phyloP scores from a whole-genome alignment of 441 rosid genomes.

The Populus trichocarpa region DNA sequence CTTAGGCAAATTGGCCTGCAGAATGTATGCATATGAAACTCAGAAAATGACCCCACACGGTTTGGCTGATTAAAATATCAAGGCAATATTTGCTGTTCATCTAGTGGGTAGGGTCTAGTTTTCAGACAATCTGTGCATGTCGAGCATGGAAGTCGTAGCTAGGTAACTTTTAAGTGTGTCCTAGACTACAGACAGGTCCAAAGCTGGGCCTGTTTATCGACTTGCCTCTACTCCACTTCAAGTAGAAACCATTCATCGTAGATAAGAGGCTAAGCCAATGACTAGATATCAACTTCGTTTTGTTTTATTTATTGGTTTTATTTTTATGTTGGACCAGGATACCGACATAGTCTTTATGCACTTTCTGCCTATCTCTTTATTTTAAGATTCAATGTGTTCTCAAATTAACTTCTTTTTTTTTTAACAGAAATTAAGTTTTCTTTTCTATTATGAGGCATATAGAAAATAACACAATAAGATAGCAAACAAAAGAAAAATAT shows the following conservation, averaged over 20 bases:
- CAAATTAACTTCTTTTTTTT: too few species aligned
- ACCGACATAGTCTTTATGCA: neutral
- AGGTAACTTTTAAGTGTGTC: neutral
- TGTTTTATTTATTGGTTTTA: too few species aligned
- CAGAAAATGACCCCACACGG: conserved; percentile 19
- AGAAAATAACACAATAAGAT: too few species aligned
- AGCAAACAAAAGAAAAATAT: too few species aligned
- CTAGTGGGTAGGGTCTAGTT: neutral
- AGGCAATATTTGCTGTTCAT: neutral
- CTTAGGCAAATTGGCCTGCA: neutral
- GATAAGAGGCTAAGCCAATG: neutral
- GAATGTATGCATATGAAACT: neutral
- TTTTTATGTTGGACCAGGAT: neutral
- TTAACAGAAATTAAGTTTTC: too few species aligned
- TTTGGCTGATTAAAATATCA: conserved; percentile 22
- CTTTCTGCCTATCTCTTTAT: too few species aligned
- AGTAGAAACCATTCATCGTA: neutral
- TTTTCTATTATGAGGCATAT: too few species aligned
- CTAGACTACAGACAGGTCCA: neutral
- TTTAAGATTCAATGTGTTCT: too few species aligned
- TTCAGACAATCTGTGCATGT: neutral
- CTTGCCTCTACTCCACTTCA: neutral
- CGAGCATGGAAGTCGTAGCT: neutral
- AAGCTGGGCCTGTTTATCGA: neutral
- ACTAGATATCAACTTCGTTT: neutral